phyloP scores from a whole-genome alignment of 1,284 basidiomycete species.

The Paramarasmius palmivorus region DNA sequence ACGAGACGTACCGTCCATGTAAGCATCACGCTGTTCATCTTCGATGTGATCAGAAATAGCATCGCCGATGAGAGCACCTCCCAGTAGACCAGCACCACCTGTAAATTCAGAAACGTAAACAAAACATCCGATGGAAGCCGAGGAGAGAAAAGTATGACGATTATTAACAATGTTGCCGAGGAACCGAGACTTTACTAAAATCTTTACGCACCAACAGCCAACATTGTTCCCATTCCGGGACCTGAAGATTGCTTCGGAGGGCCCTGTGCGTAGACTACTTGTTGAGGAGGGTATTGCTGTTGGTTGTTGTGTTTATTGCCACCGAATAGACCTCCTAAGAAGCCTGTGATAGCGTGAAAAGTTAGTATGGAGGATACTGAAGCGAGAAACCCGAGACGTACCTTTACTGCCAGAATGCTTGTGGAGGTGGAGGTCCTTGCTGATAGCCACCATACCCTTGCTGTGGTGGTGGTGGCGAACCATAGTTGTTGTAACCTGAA shows the following conservation, averaged over 20 bases:
- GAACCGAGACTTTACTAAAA: neutral
- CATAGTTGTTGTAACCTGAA: conserved; percentile 16
- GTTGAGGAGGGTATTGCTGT: conserved; percentile 27
- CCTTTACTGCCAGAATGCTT: conserved; percentile 2
- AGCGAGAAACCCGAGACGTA: neutral
- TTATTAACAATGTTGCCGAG: too few relatives aligned
- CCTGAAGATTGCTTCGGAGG: conserved; percentile 36
- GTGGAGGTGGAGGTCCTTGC: conserved; percentile 10
- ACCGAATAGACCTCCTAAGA: conserved; percentile 15
- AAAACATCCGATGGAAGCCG: neutral
- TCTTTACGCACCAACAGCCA: conserved; percentile 36
- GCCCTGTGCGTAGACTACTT: conserved; percentile 31
- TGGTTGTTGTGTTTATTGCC: neutral
- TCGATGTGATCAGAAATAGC: conserved; percentile 49
- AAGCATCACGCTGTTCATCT: conserved; percentile 35
- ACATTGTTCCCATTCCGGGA: conserved; percentile 40
- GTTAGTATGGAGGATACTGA: neutral
- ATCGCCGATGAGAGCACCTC: conserved; percentile 53
- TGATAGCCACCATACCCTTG: conserved; percentile 7
- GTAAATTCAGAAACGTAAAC: conserved; percentile 9
- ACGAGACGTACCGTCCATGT: conserved; percentile 34
- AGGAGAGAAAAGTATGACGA: too few relatives aligned
- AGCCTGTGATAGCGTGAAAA: neutral
- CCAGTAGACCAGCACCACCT: conserved; percentile 62
- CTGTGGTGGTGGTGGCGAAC: conserved; percentile 17